Percentiles rank a stretch among this genome's conserved stretches.
phyloP scores from a whole-genome alignment of 805 yeast species.

The Hanseniaspora hatyaiensis region DNA sequence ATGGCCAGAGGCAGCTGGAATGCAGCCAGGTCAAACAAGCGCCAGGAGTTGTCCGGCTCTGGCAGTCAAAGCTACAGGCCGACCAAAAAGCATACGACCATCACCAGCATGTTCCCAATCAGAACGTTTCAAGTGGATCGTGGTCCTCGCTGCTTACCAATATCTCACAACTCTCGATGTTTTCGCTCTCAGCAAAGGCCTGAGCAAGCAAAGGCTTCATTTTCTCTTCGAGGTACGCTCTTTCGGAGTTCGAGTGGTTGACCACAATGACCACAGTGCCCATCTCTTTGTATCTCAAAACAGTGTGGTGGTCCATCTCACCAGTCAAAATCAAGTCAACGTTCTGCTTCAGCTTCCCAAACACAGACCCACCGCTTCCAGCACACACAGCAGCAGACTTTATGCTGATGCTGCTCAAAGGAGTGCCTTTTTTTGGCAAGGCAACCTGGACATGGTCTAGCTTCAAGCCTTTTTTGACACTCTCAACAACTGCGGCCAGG shows the following conservation, averaged over 20 bases:
- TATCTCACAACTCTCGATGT: constrained; percentile 16
- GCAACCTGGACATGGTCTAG: constrained; percentile 57
- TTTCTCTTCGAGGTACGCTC: constrained; percentile 59
- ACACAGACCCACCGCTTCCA: constrained; percentile 81
- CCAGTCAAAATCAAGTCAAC: constrained; percentile 78
- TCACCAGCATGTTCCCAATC: too few relatives aligned
- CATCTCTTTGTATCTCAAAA: constrained; percentile 53
- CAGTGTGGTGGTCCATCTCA: constrained; percentile 89
- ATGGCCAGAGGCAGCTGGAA: too few relatives aligned
- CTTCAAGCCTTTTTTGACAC: constrained; percentile 43
- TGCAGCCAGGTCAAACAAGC: too few relatives aligned
- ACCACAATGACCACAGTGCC: constrained; percentile 66
- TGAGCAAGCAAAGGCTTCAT: constrained; percentile 30
- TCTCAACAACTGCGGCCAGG: constrained; percentile 36
- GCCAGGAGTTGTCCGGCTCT: too few relatives aligned
- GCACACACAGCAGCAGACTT: constrained; percentile 76
- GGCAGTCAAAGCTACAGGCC: too few relatives aligned
- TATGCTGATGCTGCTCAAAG: constrained; percentile 29
- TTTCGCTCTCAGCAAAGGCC: background rate
- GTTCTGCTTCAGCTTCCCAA: constrained; percentile 48
- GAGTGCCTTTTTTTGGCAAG: constrained; percentile 20
- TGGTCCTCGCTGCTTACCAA: constrained; percentile 20
- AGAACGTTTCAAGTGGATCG: too few relatives aligned
- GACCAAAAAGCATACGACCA: too few relatives aligned
- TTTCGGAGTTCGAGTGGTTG: constrained; percentile 86